phyloP scores from a whole-genome alignment of 2,329 filamentous ascomycete species.

The Penicillium sp. region DNA sequence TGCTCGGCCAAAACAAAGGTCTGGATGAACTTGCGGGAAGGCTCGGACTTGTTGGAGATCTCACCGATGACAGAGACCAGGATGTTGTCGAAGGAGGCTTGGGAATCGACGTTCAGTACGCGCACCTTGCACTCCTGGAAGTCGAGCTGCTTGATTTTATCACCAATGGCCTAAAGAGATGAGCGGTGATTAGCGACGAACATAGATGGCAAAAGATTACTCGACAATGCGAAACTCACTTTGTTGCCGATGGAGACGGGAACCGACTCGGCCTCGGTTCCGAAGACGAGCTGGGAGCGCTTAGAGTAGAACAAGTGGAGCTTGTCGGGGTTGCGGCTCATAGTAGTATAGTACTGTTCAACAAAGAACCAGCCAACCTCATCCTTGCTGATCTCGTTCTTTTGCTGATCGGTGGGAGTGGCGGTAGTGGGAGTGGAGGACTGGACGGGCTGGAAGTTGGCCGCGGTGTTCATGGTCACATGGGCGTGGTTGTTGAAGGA shows the following conservation, averaged over 20 bases:
- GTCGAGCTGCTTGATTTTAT: constrained; percentile 87
- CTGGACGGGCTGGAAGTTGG: constrained; percentile 41
- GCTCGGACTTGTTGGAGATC: constrained; percentile 87
- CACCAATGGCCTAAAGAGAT: constrained; percentile 72
- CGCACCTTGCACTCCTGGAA: constrained; percentile 98
- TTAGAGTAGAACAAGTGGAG: constrained; percentile 97
- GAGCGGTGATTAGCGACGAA: not conserved
- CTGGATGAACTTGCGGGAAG: constrained; percentile 94
- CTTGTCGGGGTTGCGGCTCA: constrained; percentile 91
- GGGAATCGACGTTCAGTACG: constrained; percentile 95
- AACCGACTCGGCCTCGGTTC: constrained; percentile 84
- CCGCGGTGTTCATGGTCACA: constrained; percentile 34
- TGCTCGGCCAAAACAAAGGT: constrained; percentile 96
- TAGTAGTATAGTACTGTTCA: constrained; percentile 97
- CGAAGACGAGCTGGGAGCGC: constrained; percentile 90
- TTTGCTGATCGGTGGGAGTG: constrained; percentile 36
- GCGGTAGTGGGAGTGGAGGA: constrained; percentile 41
- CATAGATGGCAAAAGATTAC: not conserved
- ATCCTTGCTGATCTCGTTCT: constrained; percentile 66
- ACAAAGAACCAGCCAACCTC: constrained; percentile 99
- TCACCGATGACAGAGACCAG: constrained; percentile 98
- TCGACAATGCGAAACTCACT: constrained; percentile 54
- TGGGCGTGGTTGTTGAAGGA: constrained; percentile 37
- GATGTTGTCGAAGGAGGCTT: constrained; percentile 88
- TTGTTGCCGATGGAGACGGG: constrained; percentile 82